Conservation (phyloP, 2,329 filamentous ascomycete species). For the Colletotrichum tanaceti region DNA sequence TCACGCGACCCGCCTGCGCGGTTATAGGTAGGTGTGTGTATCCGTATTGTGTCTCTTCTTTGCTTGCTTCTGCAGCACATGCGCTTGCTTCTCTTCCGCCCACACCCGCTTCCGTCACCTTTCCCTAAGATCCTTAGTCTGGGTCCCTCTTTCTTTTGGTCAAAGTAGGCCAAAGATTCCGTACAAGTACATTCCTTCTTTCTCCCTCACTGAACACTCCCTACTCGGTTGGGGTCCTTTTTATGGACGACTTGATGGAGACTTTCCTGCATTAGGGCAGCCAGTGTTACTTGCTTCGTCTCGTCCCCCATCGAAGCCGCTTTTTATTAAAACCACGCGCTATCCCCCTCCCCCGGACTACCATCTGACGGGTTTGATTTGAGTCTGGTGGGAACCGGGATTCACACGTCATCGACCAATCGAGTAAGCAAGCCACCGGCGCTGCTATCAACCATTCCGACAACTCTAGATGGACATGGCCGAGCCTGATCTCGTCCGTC, state of each 20-base stretch:
- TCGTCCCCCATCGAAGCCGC: slow-evolving; percentile 29
- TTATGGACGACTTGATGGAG: slow-evolving; percentile 31
- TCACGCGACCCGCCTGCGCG: slow-evolving; percentile 34
- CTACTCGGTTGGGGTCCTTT: slow-evolving; percentile 18
- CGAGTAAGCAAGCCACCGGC: slow-evolving; percentile 12
- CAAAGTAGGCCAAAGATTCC: slow-evolving; percentile 6
- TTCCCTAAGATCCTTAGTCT: not conserved
- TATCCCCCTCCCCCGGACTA: slow-evolving; percentile 31
- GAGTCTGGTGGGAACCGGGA: slow-evolving; percentile 36
- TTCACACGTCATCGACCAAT: slow-evolving; percentile 23
- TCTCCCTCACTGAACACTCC: slow-evolving; percentile 18
- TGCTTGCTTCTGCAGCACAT: slow-evolving; percentile 25
- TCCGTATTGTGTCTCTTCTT: slow-evolving; percentile 2
- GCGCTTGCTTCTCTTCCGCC: slow-evolving; percentile 11
- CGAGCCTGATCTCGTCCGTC: slow-evolving; percentile 33
- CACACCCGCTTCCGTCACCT: slow-evolving; percentile 1
- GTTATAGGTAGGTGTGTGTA: slow-evolving; percentile 1
- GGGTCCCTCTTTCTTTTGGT: slow-evolving; percentile 12
- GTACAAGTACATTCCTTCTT: not conserved
- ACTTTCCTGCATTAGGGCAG: slow-evolving; percentile 38
- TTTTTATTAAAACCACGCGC: slow-evolving; percentile 32
- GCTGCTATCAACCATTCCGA: slow-evolving; percentile 11
- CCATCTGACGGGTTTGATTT: slow-evolving; percentile 30
- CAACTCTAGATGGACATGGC: slow-evolving; percentile 37
- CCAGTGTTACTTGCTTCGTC: slow-evolving; percentile 29